These are phyloP conservation scores for Ogataea minuta DNA, from an alignment of 805 yeast species.

Conservation along the genomic window DNA sequence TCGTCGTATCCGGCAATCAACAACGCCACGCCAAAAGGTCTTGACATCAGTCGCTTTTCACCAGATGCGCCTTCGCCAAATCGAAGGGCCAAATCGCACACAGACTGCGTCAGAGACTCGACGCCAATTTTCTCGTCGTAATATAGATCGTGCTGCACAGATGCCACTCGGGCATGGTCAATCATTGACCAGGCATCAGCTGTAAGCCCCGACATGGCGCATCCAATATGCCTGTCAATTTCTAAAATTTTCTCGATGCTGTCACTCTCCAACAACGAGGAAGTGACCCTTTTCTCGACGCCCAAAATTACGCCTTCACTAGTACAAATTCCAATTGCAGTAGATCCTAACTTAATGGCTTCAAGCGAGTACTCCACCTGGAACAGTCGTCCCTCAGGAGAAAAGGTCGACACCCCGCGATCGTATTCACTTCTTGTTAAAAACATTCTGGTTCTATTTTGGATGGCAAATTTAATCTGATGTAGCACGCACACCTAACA, in stretches of 20 bases:
- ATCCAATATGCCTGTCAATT: constrained; percentile 90
- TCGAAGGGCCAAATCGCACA: constrained; percentile 93
- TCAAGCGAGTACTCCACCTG: constrained; percentile 98
- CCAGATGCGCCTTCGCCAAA: constrained; percentile 98
- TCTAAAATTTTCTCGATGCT: constrained; percentile 96
- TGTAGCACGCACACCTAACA: constrained; percentile 6
- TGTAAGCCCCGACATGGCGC: constrained; percentile 98
- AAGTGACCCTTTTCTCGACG: constrained; percentile 95
- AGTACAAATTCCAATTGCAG: constrained; percentile 96
- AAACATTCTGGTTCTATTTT: constrained; percentile 59
- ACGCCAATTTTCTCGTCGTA: constrained; percentile 91
- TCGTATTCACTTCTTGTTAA: constrained; percentile 99
- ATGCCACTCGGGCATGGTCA: constrained; percentile 92
- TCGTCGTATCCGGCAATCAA: constrained; percentile 92
- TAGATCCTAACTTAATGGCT: constrained; percentile 95
- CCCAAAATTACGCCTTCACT: constrained; percentile 95
- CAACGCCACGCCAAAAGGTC: constrained; percentile 98
- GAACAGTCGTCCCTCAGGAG: constrained; percentile 97
- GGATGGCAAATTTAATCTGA: constrained; percentile 10
- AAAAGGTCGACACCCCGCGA: constrained; percentile 97
- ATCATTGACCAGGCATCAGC: constrained; percentile 99
- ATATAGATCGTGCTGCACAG: constrained; percentile 83
- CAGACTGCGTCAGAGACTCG: constrained; percentile 92
- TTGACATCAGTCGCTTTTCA: constrained; percentile 91
- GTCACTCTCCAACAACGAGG: constrained; percentile 83